Conservation (phyloP, 2,329 filamentous ascomycete species). For the Phialophora verrucosa region DNA sequence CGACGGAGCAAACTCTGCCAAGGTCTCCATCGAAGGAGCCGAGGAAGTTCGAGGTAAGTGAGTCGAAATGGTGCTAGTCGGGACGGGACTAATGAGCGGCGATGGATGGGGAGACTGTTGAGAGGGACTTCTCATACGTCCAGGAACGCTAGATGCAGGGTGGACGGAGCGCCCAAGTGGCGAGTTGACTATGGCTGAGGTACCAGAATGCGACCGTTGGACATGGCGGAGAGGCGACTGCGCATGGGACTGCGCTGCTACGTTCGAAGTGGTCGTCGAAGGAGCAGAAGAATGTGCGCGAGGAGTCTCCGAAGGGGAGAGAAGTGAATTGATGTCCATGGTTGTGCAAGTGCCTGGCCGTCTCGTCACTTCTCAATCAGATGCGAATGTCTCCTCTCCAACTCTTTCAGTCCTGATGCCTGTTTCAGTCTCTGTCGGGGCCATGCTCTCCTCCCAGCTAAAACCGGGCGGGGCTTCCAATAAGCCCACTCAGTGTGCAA, state of each 20-base stretch:
- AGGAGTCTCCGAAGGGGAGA: conserved; percentile 34
- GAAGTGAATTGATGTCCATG: conserved; percentile 40
- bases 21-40: conserved; percentile 56
- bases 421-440: not conserved
- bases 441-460: conserved; percentile 23
- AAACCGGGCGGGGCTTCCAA: conserved; percentile 13
- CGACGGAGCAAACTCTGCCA: conserved; percentile 54
- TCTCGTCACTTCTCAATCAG: not conserved
- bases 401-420: conserved; percentile 23
- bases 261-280: conserved; percentile 43
- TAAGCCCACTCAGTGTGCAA: not conserved
- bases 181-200: conserved; percentile 45
- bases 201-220: conserved; percentile 45
- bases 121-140: conserved; percentile 49
- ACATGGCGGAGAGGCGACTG: conserved; percentile 47
- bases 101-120: conserved; percentile 48
- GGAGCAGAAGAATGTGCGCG: conserved; percentile 29
- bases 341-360: not conserved
- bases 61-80: conserved; percentile 45
- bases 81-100: conserved; percentile 46
- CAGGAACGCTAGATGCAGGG: conserved; percentile 39
- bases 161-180: conserved; percentile 49
- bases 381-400: conserved; percentile 17
- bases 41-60: conserved; percentile 49
- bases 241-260: conserved; percentile 15